These are phyloP conservation scores for Sporobolomyces roseus DNA, from an alignment of 768 basidiomycete species.

Conservation along the genomic window DNA sequence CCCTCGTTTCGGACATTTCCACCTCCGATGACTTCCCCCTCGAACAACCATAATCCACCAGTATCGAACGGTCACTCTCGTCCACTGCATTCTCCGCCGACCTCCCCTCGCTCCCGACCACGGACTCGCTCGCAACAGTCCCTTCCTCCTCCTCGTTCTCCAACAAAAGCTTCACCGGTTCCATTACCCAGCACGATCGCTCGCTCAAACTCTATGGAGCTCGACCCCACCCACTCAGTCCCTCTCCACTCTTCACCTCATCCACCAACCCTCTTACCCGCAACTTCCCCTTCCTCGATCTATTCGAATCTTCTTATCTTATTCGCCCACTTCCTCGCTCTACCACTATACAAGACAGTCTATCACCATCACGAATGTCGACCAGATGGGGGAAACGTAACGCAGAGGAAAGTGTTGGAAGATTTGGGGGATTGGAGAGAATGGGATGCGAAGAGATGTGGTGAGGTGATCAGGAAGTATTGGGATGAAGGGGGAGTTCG, in stretches of 20 bases:
- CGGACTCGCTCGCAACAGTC: background rate
- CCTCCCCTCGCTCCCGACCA: background rate
- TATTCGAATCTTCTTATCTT: constrained; percentile 21
- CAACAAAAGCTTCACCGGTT: background rate
- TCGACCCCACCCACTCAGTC: constrained; percentile 7
- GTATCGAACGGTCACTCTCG: background rate
- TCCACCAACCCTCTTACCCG: constrained; percentile 5
- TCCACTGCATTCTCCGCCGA: background rate
- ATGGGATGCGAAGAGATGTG: constrained; percentile 15
- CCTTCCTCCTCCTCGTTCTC: background rate
- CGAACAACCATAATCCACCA: background rate
- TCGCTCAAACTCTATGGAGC: constrained; percentile 9
- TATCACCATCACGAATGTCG: background rate
- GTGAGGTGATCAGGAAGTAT: constrained; percentile 2
- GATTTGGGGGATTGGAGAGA: constrained; percentile 26
- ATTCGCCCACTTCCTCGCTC: constrained; percentile 26
- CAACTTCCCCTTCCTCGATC: constrained; percentile 8
- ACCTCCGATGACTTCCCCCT: background rate
- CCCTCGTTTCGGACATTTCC: background rate
- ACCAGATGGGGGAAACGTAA: background rate
- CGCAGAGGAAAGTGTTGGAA: background rate
- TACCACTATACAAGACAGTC: constrained; percentile 20
- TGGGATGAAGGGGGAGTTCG: constrained; percentile 30
- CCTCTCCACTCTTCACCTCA: constrained; percentile 1
- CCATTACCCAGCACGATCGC: background rate